phyloP scores from a whole-genome alignment of 306 rosid species.

The Quercus agrifolia region DNA sequence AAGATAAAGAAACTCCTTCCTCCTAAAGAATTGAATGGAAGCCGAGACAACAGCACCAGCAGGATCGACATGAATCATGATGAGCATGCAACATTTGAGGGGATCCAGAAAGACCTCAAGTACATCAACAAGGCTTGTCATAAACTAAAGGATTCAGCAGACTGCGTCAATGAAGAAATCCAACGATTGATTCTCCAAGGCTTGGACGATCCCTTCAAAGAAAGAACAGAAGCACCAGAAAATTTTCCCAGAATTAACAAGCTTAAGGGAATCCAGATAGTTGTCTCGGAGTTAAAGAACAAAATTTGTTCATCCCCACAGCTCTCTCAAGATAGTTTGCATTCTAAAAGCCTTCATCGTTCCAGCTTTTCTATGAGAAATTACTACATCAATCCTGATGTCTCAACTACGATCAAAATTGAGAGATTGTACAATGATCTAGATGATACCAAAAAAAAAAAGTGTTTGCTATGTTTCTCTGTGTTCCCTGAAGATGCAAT shows the following conservation, averaged over 20 bases:
- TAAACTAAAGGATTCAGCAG: neutral
- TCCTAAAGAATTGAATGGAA: neutral
- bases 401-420: fast-evolving
- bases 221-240: neutral
- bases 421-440: neutral
- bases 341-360: too few species aligned
- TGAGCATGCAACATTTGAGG: neutral
- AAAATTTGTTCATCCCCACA: neutral
- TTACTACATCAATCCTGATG: neutral
- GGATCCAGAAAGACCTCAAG: neutral
- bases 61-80: fast-evolving
- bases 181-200: neutral
- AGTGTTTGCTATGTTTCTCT: constrained; percentile 13
- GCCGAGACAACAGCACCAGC: neutral
- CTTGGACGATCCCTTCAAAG: constrained; percentile 1
- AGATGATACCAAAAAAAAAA: fast-evolving
- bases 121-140: neutral
- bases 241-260: neutral
- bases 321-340: too few species aligned
- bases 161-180: neutral
- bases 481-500: constrained; percentile 12
- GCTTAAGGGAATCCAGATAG: neutral
- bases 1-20: neutral
- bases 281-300: neutral
- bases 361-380: neutral